A percentile compares a stretch with the other conserved stretches of the same genome.
Conservation (phyloP, 352 stramenopile genomes). For the Phytophthora uliginosa region DNA sequence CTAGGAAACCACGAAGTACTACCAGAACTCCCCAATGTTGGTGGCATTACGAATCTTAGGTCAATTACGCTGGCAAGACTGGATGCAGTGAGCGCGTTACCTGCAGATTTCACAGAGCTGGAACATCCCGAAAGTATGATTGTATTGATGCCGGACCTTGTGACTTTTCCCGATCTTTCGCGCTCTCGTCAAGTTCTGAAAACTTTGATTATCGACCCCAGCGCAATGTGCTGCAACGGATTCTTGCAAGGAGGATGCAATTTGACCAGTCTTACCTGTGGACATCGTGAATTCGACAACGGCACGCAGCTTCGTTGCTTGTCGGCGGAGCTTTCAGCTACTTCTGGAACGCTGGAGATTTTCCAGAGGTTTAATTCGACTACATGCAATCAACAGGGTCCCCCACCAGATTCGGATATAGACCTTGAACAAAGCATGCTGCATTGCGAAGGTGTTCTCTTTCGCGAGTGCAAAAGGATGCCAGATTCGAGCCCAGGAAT, state of each 20-base stretch:
- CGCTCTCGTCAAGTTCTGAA: slow-evolving; percentile 8
- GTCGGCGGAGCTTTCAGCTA: slow-evolving; percentile 6
- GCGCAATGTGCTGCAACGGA: slow-evolving; percentile 41
- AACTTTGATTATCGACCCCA: slow-evolving; percentile 23
- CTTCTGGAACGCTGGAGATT: slow-evolving; percentile 15
- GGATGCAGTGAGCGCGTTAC: slow-evolving; percentile 20
- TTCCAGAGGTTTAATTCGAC: slow-evolving; percentile 31
- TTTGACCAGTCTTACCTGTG: slow-evolving; percentile 29
- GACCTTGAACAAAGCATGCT: slow-evolving; percentile 18
- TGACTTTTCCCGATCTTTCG: slow-evolving; percentile 38
- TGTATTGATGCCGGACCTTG: slow-evolving; percentile 19
- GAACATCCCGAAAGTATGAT: slow-evolving; percentile 35
- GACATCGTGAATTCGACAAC: not conserved
- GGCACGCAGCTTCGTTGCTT: not conserved
- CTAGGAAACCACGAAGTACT: slow-evolving; percentile 32
- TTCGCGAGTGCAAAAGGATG: slow-evolving; percentile 33
- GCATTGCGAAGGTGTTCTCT: slow-evolving; percentile 34
- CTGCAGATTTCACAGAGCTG: slow-evolving; percentile 30
- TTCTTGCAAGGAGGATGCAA: slow-evolving; percentile 41
- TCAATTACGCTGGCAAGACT: slow-evolving; percentile 40
- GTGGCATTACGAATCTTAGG: slow-evolving; percentile 32
- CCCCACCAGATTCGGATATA: not conserved
- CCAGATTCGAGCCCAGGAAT: slow-evolving; percentile 21
- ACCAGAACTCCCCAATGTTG: slow-evolving; percentile 27
- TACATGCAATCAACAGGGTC: slow-evolving; percentile 11